Base-by-base conservation (phyloP, 768 basidiomycete species). In the Termitomyces sp. region DNA sequence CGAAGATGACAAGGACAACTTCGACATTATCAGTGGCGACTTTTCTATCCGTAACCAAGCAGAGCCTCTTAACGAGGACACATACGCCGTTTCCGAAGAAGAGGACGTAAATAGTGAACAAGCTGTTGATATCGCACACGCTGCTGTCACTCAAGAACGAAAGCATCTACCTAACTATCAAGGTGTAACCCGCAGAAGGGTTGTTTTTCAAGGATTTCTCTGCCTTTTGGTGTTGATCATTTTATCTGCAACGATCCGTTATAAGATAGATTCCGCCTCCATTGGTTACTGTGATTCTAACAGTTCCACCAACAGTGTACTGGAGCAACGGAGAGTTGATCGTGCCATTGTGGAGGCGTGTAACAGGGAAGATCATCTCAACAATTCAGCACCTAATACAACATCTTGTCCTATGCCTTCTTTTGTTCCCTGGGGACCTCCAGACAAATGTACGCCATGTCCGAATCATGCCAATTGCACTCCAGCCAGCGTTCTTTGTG, bases 221-320 rank as follows among this genome's bases (percentile, higher is more conserved):
- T 63, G 72, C 53, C 58, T 76, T 58, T 56, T 75, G 6, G 59
- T 78, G 30, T 59, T 74, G 10, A 57, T 79, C 38, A 24, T 6
- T 20, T 71, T 69, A 14, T 71, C 69, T 59, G 61, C 71, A 24
- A 60, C 76, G 20, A 62, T 76, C 64, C 75, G 76, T 18, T 89
- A 84, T 75, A 92, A 91, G 72, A 58, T 63, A 13, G 83, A 88
- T 63, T 91, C 91, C 6, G 74, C 85, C 2, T 69, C 77, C 12
- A 84, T 94, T 63, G 92, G 92, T 5, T 94, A 83, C 70, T 94
- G 92, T 66, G 84, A 90, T 61, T 70, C 80, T 36, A 86, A 82
- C 20, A 81, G 69, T 56, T 73, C 76, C 62, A 87, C 84, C 30
- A 94, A 88, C 68, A 69, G 63, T 24, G 73, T 74, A 3, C 70